phyloP scores from a whole-genome alignment of 225 moss, liverwort and hornwort species.

The Pseudoscleropodium purum region DNA sequence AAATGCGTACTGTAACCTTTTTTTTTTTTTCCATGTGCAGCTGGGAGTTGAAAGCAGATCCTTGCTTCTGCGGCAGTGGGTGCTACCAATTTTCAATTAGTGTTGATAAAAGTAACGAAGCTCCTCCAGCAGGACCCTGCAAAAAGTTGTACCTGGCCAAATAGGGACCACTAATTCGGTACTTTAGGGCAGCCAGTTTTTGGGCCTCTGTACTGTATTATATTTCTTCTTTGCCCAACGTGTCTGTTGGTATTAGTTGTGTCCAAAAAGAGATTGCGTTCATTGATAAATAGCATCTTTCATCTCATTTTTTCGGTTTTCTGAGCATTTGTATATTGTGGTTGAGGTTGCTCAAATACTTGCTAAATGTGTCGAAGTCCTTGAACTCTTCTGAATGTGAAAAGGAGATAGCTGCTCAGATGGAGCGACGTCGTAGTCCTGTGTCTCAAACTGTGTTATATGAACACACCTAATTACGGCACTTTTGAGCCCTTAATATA shows the following conservation, averaged over 20 bases:
- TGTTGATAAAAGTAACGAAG: not conserved
- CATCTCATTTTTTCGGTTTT: not conserved
- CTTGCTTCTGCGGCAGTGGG: not conserved
- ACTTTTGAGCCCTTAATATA: not conserved
- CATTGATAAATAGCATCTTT: slow-evolving; percentile 9
- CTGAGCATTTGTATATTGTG: not conserved
- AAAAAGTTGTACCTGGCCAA: not conserved
- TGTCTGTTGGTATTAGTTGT: not conserved
- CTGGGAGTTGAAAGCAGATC: slow-evolving; percentile 20
- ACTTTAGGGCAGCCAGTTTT: not conserved
- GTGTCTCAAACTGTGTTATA: not conserved
- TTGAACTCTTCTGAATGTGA: not conserved
- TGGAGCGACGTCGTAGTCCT: not conserved
- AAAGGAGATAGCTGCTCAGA: not conserved
- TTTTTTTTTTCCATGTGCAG: slow-evolving; percentile 11
- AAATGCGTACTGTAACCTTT: not conserved
- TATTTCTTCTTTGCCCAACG: not conserved
- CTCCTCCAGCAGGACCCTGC: not conserved
- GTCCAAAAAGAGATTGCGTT: not conserved
- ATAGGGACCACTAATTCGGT: not conserved
- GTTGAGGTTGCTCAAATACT: not conserved
- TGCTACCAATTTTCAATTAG: not conserved
- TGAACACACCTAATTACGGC: too few relatives aligned
- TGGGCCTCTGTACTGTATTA: slow-evolving; percentile 18
- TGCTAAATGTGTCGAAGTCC: not conserved